A percentile compares a stretch with the other conserved stretches of the same genome.
These are phyloP conservation scores for Quercus lobata DNA, from an alignment of 331 rosid species.

Conservation along the genomic window DNA sequence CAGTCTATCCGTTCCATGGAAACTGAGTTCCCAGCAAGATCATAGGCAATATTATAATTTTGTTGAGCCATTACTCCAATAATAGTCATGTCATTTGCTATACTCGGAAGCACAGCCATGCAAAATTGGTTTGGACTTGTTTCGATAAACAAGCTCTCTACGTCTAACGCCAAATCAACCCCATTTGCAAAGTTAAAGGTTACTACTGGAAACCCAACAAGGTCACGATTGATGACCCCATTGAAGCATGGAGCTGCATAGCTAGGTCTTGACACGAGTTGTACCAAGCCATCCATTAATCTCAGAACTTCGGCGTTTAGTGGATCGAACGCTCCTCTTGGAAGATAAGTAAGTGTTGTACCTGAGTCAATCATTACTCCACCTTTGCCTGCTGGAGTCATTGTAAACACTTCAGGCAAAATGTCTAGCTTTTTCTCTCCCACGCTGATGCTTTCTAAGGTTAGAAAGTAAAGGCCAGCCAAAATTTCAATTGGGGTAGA, in stretches of 20 bases:
- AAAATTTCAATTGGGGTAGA: constrained; percentile 8
- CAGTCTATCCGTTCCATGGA: too few relatives aligned
- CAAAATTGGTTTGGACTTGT: not conserved
- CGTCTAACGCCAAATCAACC: not conserved
- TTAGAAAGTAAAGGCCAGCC: not conserved
- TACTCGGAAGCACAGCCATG: not conserved
- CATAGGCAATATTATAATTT: too few relatives aligned
- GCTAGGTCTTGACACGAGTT: not conserved
- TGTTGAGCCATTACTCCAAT: too few relatives aligned
- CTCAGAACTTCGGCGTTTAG: not conserved
- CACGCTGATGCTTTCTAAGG: constrained; percentile 15
- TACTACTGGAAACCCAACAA: too few relatives aligned
- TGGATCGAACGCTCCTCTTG: not conserved
- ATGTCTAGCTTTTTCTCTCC: constrained; percentile 9
- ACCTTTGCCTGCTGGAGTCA: not conserved
- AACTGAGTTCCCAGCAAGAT: too few relatives aligned
- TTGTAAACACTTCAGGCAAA: not conserved
- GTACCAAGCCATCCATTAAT: not conserved
- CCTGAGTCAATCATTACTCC: constrained; percentile 1
- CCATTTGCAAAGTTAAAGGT: too few relatives aligned
- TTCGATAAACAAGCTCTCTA: not conserved
- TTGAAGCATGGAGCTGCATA: constrained; percentile 1
- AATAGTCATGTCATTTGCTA: too few relatives aligned
- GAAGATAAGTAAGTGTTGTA: not conserved
- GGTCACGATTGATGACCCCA: not conserved